phyloP scores from a whole-genome alignment of 2,329 filamentous ascomycete genomes.

The Ophiosphaerella herpotricha region DNA sequence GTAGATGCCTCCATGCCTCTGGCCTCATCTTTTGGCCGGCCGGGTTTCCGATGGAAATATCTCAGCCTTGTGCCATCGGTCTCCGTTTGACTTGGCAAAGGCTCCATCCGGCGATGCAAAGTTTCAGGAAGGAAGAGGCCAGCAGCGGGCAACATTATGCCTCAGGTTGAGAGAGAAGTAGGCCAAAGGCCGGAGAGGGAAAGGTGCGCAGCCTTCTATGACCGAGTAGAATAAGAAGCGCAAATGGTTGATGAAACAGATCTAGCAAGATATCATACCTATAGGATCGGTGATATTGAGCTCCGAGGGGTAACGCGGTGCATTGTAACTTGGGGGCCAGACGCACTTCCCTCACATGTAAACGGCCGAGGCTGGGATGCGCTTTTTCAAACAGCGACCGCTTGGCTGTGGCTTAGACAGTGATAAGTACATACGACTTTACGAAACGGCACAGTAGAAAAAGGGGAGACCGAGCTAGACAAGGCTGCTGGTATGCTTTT shows the following conservation, averaged over 20 bases:
- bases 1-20: conserved; percentile 9
- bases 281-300: no score
- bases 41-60: conserved; percentile 18
- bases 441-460: background rate
- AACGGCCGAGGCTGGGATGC: no score
- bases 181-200: background rate
- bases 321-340: no score
- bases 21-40: conserved; percentile 8
- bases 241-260: no score
- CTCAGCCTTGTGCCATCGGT: conserved; percentile 9
- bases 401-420: background rate
- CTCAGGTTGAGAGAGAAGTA: background rate
- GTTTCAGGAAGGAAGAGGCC: conserved; percentile 27
- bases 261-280: no score
- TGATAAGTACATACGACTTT: background rate
- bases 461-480: background rate
- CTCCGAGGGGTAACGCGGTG: no score
- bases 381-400: background rate
- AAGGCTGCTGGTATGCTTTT: background rate
- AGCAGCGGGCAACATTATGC: conserved; percentile 14
- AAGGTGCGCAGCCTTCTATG: background rate
- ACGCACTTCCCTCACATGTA: no score
- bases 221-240: background rate
- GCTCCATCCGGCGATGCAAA: conserved; percentile 10
- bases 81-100: conserved; percentile 3